Conservation (phyloP, 2,329 filamentous ascomycete genomes). For the Aspergillus costaricaensis region DNA sequence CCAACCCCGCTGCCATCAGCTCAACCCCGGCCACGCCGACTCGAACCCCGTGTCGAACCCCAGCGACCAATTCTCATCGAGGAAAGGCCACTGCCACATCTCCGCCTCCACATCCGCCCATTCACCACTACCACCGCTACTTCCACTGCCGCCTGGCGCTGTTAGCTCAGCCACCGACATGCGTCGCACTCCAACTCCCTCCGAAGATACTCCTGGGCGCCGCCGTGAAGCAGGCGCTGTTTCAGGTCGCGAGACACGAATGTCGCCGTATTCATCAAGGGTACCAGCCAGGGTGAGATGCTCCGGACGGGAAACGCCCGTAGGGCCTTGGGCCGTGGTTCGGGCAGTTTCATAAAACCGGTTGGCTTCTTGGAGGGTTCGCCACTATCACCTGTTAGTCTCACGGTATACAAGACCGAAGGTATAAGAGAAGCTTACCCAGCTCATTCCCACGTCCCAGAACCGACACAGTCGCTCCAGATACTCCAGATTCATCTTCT, state of each 20-base stretch:
- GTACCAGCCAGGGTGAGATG: conserved; percentile 36
- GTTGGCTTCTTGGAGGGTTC: conserved; percentile 39
- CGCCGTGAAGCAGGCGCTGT: conserved; percentile 1
- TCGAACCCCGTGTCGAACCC: conserved; percentile 38
- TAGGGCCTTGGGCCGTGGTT: conserved; percentile 21
- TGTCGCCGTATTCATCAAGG: conserved; percentile 42
- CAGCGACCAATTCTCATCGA: conserved; percentile 39
- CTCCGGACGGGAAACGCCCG: conserved; percentile 23
- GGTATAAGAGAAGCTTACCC: conserved; percentile 12
- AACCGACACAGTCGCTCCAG: conserved; percentile 35
- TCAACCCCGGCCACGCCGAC: conserved; percentile 29
- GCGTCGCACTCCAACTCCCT: neutral
- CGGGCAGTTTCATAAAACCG: conserved; percentile 38
- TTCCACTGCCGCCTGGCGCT: neutral
- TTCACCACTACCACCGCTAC: neutral
- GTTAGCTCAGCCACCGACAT: conserved; percentile 15
- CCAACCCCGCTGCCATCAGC: neutral
- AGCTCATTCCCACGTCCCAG: conserved; percentile 39
- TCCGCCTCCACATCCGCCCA: conserved; percentile 35
- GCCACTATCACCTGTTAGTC: conserved; percentile 28
- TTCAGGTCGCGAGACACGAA: conserved; percentile 33
- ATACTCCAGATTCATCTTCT: conserved; percentile 34
- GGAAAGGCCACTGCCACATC: conserved; percentile 43
- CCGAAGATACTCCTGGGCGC: neutral
- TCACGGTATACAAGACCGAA: too few species aligned